Evolutionary conservation across 179 eudicot species (phyloP), one percentile per base, ranked within the genome.

Genomic region (Beta corolliflora): DNA sequence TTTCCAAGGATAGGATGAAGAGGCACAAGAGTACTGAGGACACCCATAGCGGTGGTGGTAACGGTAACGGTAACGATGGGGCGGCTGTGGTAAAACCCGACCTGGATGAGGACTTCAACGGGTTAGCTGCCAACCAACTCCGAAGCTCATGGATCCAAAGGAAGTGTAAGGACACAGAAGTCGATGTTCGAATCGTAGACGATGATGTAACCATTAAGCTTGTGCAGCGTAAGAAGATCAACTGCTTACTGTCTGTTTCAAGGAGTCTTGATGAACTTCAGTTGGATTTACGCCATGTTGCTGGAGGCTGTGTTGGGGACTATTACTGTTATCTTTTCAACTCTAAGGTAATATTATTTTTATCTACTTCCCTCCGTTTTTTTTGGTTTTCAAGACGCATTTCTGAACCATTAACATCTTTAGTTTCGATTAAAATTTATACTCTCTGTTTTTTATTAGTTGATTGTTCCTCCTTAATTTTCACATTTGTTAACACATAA

Each of bases 141-240:
- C 81, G 97, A 65, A 95, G 93, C 87, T 95, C 98, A 9, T 95
- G 97, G 97, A 92, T 95, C 4, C 94, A 91, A 75, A 91, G 97
- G 84, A 95, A 93, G 82, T 91, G 91, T 45, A 92, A 91, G 77
- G 89, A 91, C 83, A 90, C 95, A 0, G 95, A 93, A 78, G 90
- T 95, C 18, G 98, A 95, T 77, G 97, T 95, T 6, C 73, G 98
- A 41, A 95, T 93, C 19, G 83, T 93, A 5, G 98, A 95, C n/a
- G 92, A 95, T 73, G 98, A 95, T 77, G 97, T 91, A 1, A 95
- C 93, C 16, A 91, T 95, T 15, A 95, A 93, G 83, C 89, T 95
- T 4, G 97, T 93, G 14, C 97, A 95, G 63, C 84, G 92, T 52
- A 93, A 93, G 94, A 92, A 88, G 83, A 83, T 87, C 60, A 89